Conservation (phyloP, 2,329 filamentous ascomycete species). For the Exophiala calicioides region DNA sequence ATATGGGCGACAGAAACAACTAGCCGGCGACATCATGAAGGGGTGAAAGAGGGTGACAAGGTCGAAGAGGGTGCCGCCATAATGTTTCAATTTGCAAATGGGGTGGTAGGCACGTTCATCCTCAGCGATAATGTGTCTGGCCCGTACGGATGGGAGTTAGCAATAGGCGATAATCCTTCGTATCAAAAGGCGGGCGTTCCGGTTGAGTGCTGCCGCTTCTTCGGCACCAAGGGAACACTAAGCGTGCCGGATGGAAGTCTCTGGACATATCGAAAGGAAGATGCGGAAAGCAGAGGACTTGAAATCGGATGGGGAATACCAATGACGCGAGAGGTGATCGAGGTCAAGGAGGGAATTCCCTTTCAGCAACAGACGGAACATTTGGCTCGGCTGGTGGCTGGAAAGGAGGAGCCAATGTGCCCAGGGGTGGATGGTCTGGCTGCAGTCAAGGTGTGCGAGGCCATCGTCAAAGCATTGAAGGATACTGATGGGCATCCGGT, state of each 20-base stretch:
- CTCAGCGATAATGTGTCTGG: constrained; percentile 11
- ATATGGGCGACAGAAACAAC: not conserved
- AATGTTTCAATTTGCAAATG: constrained; percentile 12
- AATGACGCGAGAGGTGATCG: not conserved
- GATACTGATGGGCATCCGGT: not conserved
- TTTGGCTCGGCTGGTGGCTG: constrained; percentile 9
- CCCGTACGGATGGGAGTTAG: constrained; percentile 12
- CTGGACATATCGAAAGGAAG: constrained; percentile 10
- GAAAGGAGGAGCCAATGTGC: constrained; percentile 12
- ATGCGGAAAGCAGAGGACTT: constrained; percentile 1
- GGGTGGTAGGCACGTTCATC: constrained; percentile 20
- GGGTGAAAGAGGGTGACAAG: not conserved
- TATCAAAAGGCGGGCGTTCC: constrained; percentile 2
- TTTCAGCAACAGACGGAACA: constrained; percentile 14
- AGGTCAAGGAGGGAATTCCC: not conserved
- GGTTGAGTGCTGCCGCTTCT: constrained; percentile 15
- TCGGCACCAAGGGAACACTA: constrained; percentile 17
- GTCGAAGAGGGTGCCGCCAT: constrained; percentile 17
- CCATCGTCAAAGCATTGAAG: constrained; percentile 3
- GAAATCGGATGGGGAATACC: not conserved
- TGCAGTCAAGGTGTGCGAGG: constrained; percentile 17
- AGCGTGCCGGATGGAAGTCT: constrained; percentile 11
- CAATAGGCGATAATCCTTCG: constrained; percentile 12
- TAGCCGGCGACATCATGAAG: constrained; percentile 1
- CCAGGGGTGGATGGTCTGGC: constrained; percentile 12